These are phyloP conservation scores for Phanerochaete sordida DNA, from an alignment of 768 basidiomycete genomes.

Conservation along the genomic window DNA sequence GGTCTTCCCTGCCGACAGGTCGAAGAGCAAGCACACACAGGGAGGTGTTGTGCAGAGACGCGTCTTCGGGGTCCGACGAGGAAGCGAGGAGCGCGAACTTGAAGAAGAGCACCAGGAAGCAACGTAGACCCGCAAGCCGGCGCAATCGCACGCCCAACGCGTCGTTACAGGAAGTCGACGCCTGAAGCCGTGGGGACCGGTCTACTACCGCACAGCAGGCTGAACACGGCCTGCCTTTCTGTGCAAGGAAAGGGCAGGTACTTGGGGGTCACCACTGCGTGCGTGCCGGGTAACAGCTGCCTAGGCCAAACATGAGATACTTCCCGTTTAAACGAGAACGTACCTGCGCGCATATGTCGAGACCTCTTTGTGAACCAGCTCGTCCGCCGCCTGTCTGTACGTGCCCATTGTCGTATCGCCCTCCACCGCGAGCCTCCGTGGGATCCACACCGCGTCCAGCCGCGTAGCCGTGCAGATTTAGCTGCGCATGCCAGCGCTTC, in stretches of 20 bases:
- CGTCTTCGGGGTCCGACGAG: slow-evolving; percentile 31
- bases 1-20: slow-evolving; percentile 14
- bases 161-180: slow-evolving; percentile 13
- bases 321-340: neutral
- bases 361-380: neutral
- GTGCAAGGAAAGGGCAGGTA: slow-evolving; percentile 32
- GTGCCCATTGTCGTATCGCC: slow-evolving; percentile 21
- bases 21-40: slow-evolving; percentile 23
- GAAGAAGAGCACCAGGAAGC: neutral
- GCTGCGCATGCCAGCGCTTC: slow-evolving; percentile 51
- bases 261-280: slow-evolving; percentile 34
- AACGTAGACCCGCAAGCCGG: slow-evolving; percentile 16
- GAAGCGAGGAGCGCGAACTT: slow-evolving; percentile 11
- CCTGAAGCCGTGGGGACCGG: slow-evolving; percentile 28
- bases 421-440: slow-evolving; percentile 22
- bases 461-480: slow-evolving; percentile 52
- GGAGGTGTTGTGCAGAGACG: slow-evolving; percentile 15
- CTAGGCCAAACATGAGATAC: neutral
- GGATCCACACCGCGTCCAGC: slow-evolving; percentile 14
- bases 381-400: slow-evolving; percentile 31
- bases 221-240: slow-evolving; percentile 37
- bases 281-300: slow-evolving; percentile 1
- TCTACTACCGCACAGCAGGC: slow-evolving; percentile 35
- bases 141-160: slow-evolving; percentile 23
- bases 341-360: slow-evolving; percentile 16